Evolutionary conservation across 768 basidiomycete genomes (phyloP), one percentile per base, ranked within the genome.

Genomic region (Sistotremastrum niveocremeum): DNA sequence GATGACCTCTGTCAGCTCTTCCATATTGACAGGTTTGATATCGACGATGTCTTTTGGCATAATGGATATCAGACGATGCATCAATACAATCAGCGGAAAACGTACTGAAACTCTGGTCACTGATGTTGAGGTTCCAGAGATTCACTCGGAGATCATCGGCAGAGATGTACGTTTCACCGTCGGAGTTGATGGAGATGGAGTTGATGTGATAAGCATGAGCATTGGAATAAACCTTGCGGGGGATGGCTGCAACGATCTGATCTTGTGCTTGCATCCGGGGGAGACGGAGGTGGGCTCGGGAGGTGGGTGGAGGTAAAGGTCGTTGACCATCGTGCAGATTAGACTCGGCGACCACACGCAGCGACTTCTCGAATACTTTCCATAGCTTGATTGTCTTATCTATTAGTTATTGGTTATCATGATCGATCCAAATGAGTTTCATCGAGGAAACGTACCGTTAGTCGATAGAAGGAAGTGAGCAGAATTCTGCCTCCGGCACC

Each of bases 301-400:
- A 58, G 12, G 68, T 68, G 32, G 82, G 86, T 51, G 79, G 71
- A 29, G 84, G 74, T 43, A 83, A 62, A 28, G 76, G 68, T 44
- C 78, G 79, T 55, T 82, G 77, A 34, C 84, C 85, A 60, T 87
- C 84, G 53, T 76, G 74, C 52, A 94, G 81, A 64, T 98, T 98
- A 60, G 91, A 95, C 71, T 98, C 91, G 12, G 93, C 82, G 36
- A 99, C 93, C 39, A 98, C 88, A 54, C 84, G 83, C 57, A 99
- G 71, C 36, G 84, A 84, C 68, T 97, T 97, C 69, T 98, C 95
- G 51, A 98, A 98, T n/a, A 99, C 93, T 62, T 99, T 98, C 95
- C 95, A 99, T 46, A 98, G 79, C 62, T 99, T 99, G 71, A 99
- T 95, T 34, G 95, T 99, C 71, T 99, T 99, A 73, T 99, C 95